A percentile compares a stretch with the other conserved stretches of the same genome.
These are phyloP conservation scores for Colletotrichum liaoningense DNA, from an alignment of 2,329 filamentous ascomycete genomes.

Conservation along the genomic window DNA sequence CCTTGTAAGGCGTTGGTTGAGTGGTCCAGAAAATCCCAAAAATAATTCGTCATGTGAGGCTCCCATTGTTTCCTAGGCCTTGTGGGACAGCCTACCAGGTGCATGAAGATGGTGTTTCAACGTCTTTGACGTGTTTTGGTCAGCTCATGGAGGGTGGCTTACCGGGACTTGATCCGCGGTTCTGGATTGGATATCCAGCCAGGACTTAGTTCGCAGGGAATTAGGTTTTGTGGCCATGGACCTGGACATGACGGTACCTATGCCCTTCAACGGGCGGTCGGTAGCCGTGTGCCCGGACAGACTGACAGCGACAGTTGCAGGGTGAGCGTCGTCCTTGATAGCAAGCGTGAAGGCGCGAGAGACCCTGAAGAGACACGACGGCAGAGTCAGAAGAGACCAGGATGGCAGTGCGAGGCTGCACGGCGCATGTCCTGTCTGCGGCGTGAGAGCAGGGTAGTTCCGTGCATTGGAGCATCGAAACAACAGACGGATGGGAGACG, in stretches of 20 bases:
- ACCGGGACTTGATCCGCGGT: background rate
- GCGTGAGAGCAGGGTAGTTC: slow-evolving; percentile 11
- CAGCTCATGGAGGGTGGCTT: slow-evolving; percentile 5
- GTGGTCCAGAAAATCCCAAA: background rate
- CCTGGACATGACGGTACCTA: background rate
- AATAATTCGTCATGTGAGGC: slow-evolving; percentile 20
- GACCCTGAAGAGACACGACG: slow-evolving; percentile 12
- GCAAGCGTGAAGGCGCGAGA: background rate
- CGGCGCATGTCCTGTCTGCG: background rate
- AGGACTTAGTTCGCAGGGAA: background rate
- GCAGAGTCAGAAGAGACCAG: slow-evolving; percentile 4
- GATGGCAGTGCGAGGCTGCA: background rate
- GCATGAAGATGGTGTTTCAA: slow-evolving; percentile 30
- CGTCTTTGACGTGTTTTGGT: slow-evolving; percentile 20
- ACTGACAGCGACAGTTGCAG: slow-evolving; percentile 21
- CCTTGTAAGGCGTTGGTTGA: background rate
- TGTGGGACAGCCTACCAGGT: background rate
- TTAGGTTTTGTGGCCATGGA: background rate
- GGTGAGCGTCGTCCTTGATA: background rate
- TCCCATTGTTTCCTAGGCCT: background rate
- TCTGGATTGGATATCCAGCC: background rate
- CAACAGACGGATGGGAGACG: slow-evolving; percentile 22
- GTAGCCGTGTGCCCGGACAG: slow-evolving; percentile 9
- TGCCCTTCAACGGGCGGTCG: slow-evolving; percentile 2
- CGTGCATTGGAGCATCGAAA: slow-evolving; percentile 24